A percentile compares a stretch with the other conserved stretches of the same genome.
These are phyloP conservation scores for Scedosporium minutisporum DNA, from an alignment of 2,329 filamentous ascomycete genomes.

Conservation along the genomic window DNA sequence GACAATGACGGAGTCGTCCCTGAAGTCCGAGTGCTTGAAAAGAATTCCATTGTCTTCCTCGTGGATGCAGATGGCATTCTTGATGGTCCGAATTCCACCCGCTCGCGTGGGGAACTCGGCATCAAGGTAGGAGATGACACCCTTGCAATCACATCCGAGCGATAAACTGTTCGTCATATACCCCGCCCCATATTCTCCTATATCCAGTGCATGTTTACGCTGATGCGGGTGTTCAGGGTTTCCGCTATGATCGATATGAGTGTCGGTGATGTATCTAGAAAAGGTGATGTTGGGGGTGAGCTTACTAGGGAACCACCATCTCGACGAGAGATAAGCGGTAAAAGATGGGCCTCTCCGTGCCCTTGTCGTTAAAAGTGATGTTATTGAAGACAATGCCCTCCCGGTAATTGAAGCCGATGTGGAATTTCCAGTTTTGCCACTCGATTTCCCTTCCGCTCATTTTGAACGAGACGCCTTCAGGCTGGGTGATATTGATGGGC, in stretches of 20 bases:
- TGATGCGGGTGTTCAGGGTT: slow-evolving; percentile 74
- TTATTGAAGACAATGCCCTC: slow-evolving; percentile 87
- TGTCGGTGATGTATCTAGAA: background rate
- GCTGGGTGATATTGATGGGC: slow-evolving; percentile 79
- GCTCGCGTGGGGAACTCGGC: slow-evolving; percentile 72
- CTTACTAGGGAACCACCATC: slow-evolving; percentile 80
- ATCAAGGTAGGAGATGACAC: slow-evolving; percentile 84
- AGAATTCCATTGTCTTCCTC: slow-evolving; percentile 87
- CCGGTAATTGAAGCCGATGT: slow-evolving; percentile 90
- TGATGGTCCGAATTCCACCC: slow-evolving; percentile 69
- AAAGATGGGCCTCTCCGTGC: slow-evolving; percentile 67
- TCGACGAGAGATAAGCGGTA: slow-evolving; percentile 83
- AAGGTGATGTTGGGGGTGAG: slow-evolving; percentile 3
- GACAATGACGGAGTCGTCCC: slow-evolving; percentile 77
- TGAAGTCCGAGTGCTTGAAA: slow-evolving; percentile 92
- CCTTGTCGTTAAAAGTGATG: slow-evolving; percentile 81
- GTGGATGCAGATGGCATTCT: slow-evolving; percentile 92
- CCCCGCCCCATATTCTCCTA: slow-evolving; percentile 72
- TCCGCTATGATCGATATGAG: slow-evolving; percentile 30
- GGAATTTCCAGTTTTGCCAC: slow-evolving; percentile 92
- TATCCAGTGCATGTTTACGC: slow-evolving; percentile 71
- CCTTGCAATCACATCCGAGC: slow-evolving; percentile 79
- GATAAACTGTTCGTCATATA: slow-evolving; percentile 75
- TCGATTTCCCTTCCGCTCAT: slow-evolving; percentile 63
- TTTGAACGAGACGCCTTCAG: slow-evolving; percentile 79